A percentile compares a stretch with the other conserved stretches of the same genome.
Conservation (phyloP, 73 alveolate genomes). For the Paramecium bursaria region DNA sequence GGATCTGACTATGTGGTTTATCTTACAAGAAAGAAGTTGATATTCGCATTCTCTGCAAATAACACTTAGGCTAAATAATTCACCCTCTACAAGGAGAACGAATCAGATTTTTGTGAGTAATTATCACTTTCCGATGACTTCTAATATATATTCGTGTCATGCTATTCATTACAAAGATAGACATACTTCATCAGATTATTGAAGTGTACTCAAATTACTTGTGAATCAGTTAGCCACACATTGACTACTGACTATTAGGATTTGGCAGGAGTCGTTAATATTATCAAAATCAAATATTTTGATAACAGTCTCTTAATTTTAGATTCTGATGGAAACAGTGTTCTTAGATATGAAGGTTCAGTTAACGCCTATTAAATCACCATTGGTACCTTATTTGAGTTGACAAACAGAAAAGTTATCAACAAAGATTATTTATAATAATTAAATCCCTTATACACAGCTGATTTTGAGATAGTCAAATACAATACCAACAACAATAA, state of each 20-base stretch:
- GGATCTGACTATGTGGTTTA: not conserved
- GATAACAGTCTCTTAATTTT: not conserved
- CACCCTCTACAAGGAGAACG: not conserved
- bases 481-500: not conserved
- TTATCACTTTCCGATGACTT: slow-evolving; percentile 18
- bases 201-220: slow-evolving; percentile 33
- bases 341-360: not conserved
- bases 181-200: not conserved
- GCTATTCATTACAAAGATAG: too few species aligned
- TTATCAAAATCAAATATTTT: not conserved
- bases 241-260: not conserved
- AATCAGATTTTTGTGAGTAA: not conserved
- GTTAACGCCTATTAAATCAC: slow-evolving; percentile 12
- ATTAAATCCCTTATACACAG: not conserved
- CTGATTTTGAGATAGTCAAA: slow-evolving; percentile 55
- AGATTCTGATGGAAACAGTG: not conserved
- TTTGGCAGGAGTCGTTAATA: slow-evolving; percentile 14
- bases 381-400: not conserved
- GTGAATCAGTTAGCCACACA: not conserved
- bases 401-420: not conserved
- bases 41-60: not conserved
- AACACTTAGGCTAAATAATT: not conserved
- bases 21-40: not conserved
- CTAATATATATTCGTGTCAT: not conserved
- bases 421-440: not conserved